Conservation (phyloP, 1,284 basidiomycete species). For the Singerocomus rubriflavus region DNA sequence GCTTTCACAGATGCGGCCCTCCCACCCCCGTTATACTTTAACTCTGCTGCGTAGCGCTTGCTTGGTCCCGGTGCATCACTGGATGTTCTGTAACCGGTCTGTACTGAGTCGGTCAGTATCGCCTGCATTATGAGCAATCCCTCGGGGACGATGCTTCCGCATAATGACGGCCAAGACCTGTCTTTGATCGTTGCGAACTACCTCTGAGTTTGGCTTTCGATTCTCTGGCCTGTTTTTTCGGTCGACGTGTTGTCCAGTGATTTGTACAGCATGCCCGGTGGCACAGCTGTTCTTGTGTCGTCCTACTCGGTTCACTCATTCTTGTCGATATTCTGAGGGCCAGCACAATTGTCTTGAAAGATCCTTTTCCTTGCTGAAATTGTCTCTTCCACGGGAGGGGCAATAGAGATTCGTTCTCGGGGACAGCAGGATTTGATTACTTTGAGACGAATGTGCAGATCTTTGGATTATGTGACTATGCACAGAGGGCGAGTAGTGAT, state of each 20-base stretch:
- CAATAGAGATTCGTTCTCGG: constrained; percentile 37
- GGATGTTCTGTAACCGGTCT: constrained; percentile 18
- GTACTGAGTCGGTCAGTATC: constrained; percentile 1
- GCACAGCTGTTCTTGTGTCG: constrained; percentile 3
- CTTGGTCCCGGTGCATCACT: constrained; percentile 18
- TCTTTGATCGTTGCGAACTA: constrained; percentile 9
- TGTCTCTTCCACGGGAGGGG: constrained; percentile 17
- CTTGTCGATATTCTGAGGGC: constrained; percentile 10
- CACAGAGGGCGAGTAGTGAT: constrained; percentile 20
- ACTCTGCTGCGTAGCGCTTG: constrained; percentile 17
- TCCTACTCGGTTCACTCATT: constrained; percentile 10
- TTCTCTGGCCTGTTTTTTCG: constrained; percentile 18
- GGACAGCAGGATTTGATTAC: constrained; percentile 17
- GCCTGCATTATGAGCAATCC: constrained; percentile 6
- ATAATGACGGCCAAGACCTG: constrained; percentile 30
- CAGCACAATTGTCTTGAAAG: constrained; percentile 1
- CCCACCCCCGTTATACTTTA: constrained; percentile 25
- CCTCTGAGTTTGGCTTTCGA: constrained; percentile 16
- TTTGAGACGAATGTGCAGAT: constrained; percentile 9
- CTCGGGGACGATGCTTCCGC: neutral
- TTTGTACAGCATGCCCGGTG: constrained; percentile 6
- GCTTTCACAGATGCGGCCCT: constrained; percentile 21
- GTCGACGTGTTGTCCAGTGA: constrained; percentile 6
- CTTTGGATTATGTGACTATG: constrained; percentile 14
- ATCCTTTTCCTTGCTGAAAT: constrained; percentile 22